Percentiles rank a stretch among this genome's conserved stretches.
These are phyloP conservation scores for Boletus eberwhitei DNA, from an alignment of 768 basidiomycete species.

Conservation along the genomic window DNA sequence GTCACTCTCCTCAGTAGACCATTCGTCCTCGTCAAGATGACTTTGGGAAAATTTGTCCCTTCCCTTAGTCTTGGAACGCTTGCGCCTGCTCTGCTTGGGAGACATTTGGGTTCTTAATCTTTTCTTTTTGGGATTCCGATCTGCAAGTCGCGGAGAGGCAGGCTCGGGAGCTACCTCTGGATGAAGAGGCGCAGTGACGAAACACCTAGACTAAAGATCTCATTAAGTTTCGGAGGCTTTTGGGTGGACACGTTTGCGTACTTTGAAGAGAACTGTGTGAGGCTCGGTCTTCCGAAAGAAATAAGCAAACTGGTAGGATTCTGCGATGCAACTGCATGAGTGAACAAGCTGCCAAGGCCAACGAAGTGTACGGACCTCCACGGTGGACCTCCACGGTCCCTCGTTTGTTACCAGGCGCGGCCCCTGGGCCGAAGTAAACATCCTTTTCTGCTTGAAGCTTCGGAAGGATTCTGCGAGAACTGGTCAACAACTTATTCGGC, in stretches of 20 bases:
- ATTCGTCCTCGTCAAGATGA: slow-evolving; percentile 26
- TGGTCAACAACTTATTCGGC: neutral
- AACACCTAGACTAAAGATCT: slow-evolving; percentile 39
- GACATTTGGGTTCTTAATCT: slow-evolving; percentile 17
- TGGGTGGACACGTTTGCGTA: slow-evolving; percentile 24
- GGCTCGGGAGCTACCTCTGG: slow-evolving; percentile 21
- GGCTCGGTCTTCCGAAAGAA: slow-evolving; percentile 82
- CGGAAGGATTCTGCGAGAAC: slow-evolving; percentile 51
- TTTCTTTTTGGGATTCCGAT: slow-evolving; percentile 13
- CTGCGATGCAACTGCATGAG: slow-evolving; percentile 37
- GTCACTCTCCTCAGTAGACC: slow-evolving; percentile 16
- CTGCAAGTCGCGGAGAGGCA: neutral
- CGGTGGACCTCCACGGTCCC: slow-evolving; percentile 79
- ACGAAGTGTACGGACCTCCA: slow-evolving; percentile 52
- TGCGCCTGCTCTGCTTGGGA: slow-evolving; percentile 17
- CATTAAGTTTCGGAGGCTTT: neutral
- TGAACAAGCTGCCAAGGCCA: slow-evolving; percentile 1
- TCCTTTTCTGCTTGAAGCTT: slow-evolving; percentile 63
- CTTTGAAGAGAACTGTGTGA: slow-evolving; percentile 82
- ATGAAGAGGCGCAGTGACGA: slow-evolving; percentile 32
- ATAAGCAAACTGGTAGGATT: slow-evolving; percentile 87
- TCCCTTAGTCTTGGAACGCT: slow-evolving; percentile 41
- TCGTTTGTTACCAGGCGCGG: slow-evolving; percentile 50
- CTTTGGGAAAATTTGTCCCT: slow-evolving; percentile 30
- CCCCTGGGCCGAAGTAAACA: slow-evolving; percentile 38